Evolutionary conservation across 2,329 filamentous ascomycete genomes (phyloP), one percentile per base, ranked within the genome.

Genomic region (Sporothrix schenckii): DNA sequence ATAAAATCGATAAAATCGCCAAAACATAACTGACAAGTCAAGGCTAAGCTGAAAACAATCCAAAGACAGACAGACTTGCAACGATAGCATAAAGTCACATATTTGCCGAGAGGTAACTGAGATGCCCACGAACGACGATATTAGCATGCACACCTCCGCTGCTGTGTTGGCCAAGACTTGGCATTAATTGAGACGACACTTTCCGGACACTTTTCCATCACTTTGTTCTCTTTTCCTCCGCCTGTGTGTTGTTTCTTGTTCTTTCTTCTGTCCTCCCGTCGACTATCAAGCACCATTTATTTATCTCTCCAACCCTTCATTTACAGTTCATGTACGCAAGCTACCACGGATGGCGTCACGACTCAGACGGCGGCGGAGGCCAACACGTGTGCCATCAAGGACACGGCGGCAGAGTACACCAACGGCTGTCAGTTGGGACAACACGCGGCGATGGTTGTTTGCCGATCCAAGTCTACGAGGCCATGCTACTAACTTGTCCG

Each of bases 381-480:
- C 70, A 80, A 79, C 69, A 74, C 76, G 74, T 80, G 79, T 73
- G 77, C 74, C 58, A 72, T 80, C 24, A 72, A 76, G 16, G 73
- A 73, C 39, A 76, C 74, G 7, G 77, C 76, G 10, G 52, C 74
- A 24, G 79, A 80, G 68, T 74, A 79, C 41, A 76, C 77, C 24
- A 76, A 80, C 50, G 75, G 75, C 47, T 80, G 79, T 80, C 71
- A 77, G 78, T 72, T 4, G 24, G 16, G 44, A 47, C 4, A 2
- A 13, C 16, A 13, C 13, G 44, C 27, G 41, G 3, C 41, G 41
- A 44, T 16, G 4, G 44, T 47, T 1, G 13, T 16, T 47, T 14
- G 10, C 27, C 4, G 27, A 30, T 47, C 44, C 4, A 14, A 47
- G 13, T 2, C 11, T 14, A 47, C 4, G 11, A 47, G 11, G 16